A percentile compares a stretch with the other conserved stretches of the same genome.
These are phyloP conservation scores for Plectosphaerella plurivora DNA, from an alignment of 2,329 filamentous ascomycete genomes.

Conservation along the genomic window DNA sequence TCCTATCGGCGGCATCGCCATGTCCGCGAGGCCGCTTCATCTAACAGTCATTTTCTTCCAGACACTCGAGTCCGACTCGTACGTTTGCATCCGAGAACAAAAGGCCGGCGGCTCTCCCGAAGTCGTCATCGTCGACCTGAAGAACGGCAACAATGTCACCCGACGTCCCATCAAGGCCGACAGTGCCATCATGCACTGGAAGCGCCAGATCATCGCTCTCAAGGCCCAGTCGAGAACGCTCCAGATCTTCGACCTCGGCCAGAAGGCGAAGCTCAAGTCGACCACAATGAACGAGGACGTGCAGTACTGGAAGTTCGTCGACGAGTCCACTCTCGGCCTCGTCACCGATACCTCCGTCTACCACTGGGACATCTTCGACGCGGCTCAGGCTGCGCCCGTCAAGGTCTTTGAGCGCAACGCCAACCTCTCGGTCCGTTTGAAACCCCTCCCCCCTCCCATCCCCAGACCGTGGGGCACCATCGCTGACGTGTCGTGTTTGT, in stretches of 20 bases:
- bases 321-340: slow-evolving; percentile 78
- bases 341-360: slow-evolving; percentile 89
- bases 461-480: not conserved
- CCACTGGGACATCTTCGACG: slow-evolving; percentile 96
- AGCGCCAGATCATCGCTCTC: slow-evolving; percentile 89
- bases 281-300: slow-evolving; percentile 96
- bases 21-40: slow-evolving; percentile 41
- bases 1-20: not conserved
- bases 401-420: slow-evolving; percentile 94
- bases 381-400: slow-evolving; percentile 70
- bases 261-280: slow-evolving; percentile 95
- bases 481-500: slow-evolving; percentile 1
- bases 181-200: slow-evolving; percentile 99
- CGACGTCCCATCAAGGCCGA: slow-evolving; percentile 96
- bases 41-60: slow-evolving; percentile 68
- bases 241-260: slow-evolving; percentile 93
- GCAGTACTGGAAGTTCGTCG: slow-evolving; percentile 99
- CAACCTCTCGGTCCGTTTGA: slow-evolving; percentile 69
- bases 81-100: slow-evolving; percentile 94
- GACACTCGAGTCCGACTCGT: slow-evolving; percentile 98
- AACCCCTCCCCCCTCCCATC: not conserved
- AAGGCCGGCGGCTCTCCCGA: slow-evolving; percentile 79
- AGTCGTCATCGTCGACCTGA: slow-evolving; percentile 96
- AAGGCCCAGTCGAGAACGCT: slow-evolving; percentile 92
- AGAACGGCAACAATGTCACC: slow-evolving; percentile 94